A percentile compares a stretch with the other conserved stretches of the same genome.
Conservation (phyloP, 352 stramenopile species). For the Globisporangium cederbergense region DNA sequence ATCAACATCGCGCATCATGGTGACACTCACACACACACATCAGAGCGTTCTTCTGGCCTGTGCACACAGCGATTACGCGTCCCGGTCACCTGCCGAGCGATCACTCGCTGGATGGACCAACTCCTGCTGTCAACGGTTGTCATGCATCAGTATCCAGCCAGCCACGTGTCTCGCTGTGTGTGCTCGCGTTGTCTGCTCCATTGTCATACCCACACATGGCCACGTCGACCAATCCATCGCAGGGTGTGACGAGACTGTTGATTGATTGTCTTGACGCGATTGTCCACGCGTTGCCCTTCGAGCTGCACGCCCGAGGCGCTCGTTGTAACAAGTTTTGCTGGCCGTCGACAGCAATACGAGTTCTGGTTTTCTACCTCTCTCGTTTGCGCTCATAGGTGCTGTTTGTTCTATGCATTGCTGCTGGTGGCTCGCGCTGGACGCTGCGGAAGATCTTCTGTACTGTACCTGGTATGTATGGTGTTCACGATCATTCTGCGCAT, state of each 20-base stretch:
- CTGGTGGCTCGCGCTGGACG: too few species aligned
- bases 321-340: not conserved
- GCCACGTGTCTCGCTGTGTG: not conserved
- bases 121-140: not conserved
- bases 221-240: not conserved
- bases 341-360: too few species aligned
- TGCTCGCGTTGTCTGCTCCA: not conserved
- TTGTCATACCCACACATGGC: not conserved
- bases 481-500: too few species aligned
- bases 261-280: not conserved
- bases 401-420: too few species aligned
- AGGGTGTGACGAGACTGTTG: not conserved
- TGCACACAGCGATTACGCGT: not conserved
- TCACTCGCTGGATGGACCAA: conserved; percentile 4
- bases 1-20: not conserved
- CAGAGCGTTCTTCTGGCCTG: not conserved
- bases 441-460: too few species aligned
- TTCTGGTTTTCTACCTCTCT: too few species aligned
- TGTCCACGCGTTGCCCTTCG: not conserved
- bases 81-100: not conserved
- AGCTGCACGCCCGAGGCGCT: not conserved
- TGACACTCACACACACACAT: not conserved
- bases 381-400: too few species aligned
- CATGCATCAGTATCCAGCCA: not conserved
- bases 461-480: too few species aligned